A percentile compares a stretch with the other conserved stretches of the same genome.
Conservation (phyloP, 2,329 filamentous ascomycete species). For the Fusarium ambrosium region DNA sequence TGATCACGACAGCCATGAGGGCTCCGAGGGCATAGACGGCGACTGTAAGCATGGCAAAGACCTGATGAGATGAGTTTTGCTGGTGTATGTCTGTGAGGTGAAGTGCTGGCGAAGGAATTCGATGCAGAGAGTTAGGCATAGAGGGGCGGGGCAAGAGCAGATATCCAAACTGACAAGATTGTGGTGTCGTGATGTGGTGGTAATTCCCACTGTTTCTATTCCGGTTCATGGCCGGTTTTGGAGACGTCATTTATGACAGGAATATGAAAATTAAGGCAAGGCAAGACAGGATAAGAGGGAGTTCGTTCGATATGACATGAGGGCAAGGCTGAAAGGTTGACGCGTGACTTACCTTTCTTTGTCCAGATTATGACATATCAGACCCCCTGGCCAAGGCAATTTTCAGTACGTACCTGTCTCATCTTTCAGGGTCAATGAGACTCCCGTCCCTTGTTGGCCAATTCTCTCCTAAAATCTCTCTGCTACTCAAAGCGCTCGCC, state of each 20-base stretch:
- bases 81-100: neutral
- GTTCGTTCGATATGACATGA: neutral
- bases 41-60: neutral
- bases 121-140: neutral
- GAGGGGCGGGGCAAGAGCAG: neutral
- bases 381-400: neutral
- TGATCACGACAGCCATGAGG: too few relatives aligned
- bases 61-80: neutral
- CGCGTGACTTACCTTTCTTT: neutral
- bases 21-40: too few relatives aligned
- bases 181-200: neutral
- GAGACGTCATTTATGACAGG: neutral
- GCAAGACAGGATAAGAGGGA: neutral
- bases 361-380: neutral
- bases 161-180: neutral
- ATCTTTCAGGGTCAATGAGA: neutral
- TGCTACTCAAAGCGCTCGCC: neutral
- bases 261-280: neutral
- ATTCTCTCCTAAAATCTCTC: neutral
- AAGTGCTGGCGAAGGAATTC: neutral
- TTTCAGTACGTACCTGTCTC: neutral
- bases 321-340: neutral
- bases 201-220: too few relatives aligned
- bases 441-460: neutral
- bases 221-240: neutral